Base-by-base conservation (phyloP, 208 protist species). In the Kentomonas sorsogonicus region DNA sequence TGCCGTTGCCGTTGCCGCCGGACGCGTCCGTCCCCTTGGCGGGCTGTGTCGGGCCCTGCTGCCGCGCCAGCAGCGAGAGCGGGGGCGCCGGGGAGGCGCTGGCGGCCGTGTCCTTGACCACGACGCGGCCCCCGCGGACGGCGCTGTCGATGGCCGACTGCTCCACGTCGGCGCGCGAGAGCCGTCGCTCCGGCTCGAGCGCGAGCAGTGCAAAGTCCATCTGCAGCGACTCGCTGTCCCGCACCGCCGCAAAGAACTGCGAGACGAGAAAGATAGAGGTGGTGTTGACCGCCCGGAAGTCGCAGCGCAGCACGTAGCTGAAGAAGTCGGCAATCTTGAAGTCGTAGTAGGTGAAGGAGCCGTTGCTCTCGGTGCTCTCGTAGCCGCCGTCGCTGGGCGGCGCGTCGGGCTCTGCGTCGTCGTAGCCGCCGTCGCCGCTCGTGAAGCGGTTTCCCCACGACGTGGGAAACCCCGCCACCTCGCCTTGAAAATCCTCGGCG, bases 221-320 rank as follows among this genome's bases (percentile, higher is more conserved):
- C n/a, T 47, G 27, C 7, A 66, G 31, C n/a, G 62, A 59, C 13
- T 57, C 44, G 36, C 65, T 47, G 10, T 70, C 59, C 33, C 64
- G 62, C 27, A 81, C 78, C 2, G 70, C 43, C 9, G 38, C 25
- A 63, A 75, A 72, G 51, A 86, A 81, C 6, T 47, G 52, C 22
- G 13, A 31, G 47, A 52, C 73, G 9, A 86, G 53, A 3, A 38
- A 33, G 27, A 34, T 31, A 0, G 78, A 66, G 31, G 44, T 55
- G 20, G 61, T 3, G 46, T 69, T 66, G 3, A 63, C 73, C 26
- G 38, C 58, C 50, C 59, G 60, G 22, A 78, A 43, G 26, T 79
- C 53, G 30, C 79, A 46, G 23, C 66, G 53, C 4, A 57, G 36
- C 23, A 86, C 23, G 3, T 66, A 33, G 16, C 58, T 45, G 38